Base-by-base conservation (phyloP, 2,329 filamentous ascomycete genomes). In the Diaporthe longicolla region DNA sequence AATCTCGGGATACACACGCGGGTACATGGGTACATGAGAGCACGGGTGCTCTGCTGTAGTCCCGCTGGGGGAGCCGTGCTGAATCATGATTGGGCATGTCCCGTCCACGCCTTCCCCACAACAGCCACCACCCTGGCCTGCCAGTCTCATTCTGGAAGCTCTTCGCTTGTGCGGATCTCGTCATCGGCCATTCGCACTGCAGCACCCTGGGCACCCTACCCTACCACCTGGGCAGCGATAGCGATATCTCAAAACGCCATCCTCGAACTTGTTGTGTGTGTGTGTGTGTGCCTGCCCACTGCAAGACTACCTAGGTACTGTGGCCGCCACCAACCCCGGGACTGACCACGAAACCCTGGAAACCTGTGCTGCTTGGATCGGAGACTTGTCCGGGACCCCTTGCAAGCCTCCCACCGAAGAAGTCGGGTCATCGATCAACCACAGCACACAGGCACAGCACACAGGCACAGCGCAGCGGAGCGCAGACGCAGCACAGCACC, bases 101-200 rank as follows among this genome's bases (percentile, higher is more conserved):
- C 7, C 17, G n/a, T 13, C 21, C 63, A 66, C 21, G 45, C 11
- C 29, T 37, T 24, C 63, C 29, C 63, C 63, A 66, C 63, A 24
- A 37, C 45, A 6, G 43, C 40, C 59, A 37, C 63, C 63, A 66
- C 63, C 45, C 45, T 66, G 63, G 63, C 21, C 63, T 66, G 63
- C 29, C 45, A 52, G 1, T 26, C 45, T 50, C 11, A 40, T 68
- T 68, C 63, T 68, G 48, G 63, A 68, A 68, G 63, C 48, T 68
- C 21, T 52, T 52, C 21, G 21, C 32, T 9, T 26, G n/a, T 19
- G 59, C 43, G 26, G 59, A 66, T 35, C 61, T 50, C 61, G 61
- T 66, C 61, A 66, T 66, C 61, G 45, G 61, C 61, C 43, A 65
- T n/a, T 10, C 45, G 21, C 45, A 26, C n/a, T 52, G 48, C 61